Evolutionary conservation across 257 asterid species (phyloP).

Genomic region (Ophiorrhiza pumila): DNA sequence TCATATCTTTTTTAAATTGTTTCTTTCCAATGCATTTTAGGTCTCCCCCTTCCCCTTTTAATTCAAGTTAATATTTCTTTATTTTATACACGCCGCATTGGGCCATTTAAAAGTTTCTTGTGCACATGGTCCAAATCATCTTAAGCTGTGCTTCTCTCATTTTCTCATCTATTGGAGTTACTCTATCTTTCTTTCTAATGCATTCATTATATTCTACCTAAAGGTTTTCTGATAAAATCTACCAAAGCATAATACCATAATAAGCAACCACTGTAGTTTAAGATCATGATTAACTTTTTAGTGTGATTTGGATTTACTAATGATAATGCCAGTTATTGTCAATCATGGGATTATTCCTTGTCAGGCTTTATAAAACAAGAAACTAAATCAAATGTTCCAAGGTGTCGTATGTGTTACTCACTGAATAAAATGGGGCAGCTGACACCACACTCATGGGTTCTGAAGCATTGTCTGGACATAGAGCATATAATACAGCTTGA

Average conservation of each 20-base stretch:
- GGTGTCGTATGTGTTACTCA: conserved; percentile 31
- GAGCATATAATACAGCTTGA: conserved; percentile 84
- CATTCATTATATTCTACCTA: no score
- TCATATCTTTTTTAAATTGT: no score
- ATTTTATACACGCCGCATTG: no score
- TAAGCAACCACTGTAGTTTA: neutral
- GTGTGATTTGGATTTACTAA: neutral
- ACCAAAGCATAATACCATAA: neutral
- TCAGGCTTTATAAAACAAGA: neutral
- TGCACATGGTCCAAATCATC: no score
- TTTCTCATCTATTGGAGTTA: no score
- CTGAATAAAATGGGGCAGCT: conserved; percentile 92
- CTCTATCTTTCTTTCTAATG: no score
- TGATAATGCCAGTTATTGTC: neutral
- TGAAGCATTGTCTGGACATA: conserved; percentile 49
- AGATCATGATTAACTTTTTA: neutral
- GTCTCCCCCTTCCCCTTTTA: no score
- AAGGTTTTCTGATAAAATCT: neutral
- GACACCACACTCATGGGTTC: conserved; percentile 78
- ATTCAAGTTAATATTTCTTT: no score
- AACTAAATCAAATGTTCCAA: neutral
- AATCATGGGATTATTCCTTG: neutral
- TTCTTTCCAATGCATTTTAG: no score
- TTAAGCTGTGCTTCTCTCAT: no score
- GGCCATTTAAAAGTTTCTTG: no score